phyloP scores from a whole-genome alignment of 2,329 filamentous ascomycete genomes.

The Dothistroma septosporum region DNA sequence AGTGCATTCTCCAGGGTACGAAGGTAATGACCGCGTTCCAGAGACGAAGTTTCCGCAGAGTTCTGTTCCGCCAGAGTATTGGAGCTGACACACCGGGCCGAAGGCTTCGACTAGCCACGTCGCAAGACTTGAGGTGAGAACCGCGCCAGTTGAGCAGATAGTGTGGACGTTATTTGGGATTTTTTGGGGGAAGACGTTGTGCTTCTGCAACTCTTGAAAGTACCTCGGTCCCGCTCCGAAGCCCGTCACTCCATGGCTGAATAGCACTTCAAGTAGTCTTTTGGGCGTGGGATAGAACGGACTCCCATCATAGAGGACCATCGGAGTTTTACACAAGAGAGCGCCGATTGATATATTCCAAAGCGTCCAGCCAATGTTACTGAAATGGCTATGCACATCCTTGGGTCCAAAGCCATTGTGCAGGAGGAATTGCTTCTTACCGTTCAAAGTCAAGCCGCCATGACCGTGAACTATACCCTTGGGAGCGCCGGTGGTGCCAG shows the following conservation, averaged over 20 bases:
- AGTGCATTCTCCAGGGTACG: constrained; percentile 56
- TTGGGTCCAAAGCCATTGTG: constrained; percentile 44
- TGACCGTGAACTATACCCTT: constrained; percentile 74
- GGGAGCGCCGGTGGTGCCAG: constrained; percentile 71
- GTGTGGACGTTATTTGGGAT: constrained; percentile 11
- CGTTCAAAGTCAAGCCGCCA: constrained; percentile 58
- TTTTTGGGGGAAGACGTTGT: constrained; percentile 34
- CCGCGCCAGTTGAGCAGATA: constrained; percentile 15
- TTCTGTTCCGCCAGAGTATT: constrained; percentile 70
- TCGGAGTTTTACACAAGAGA: constrained; percentile 56
- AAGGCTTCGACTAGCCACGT: constrained; percentile 11
- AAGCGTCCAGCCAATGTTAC: constrained; percentile 78
- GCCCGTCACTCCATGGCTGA: constrained; percentile 61
- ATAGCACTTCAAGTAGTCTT: constrained; percentile 58
- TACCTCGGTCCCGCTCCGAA: constrained; percentile 72
- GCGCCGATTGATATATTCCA: constrained; percentile 60
- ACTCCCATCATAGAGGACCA: constrained; percentile 72
- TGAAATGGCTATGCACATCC: constrained; percentile 53
- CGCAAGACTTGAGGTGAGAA: constrained; percentile 8
- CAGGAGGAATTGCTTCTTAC: constrained; percentile 56
- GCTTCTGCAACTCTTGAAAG: constrained; percentile 62
- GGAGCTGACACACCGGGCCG: constrained; percentile 24
- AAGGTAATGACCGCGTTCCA: constrained; percentile 63
- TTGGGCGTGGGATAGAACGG: constrained; percentile 66
- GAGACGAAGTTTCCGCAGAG: constrained; percentile 61